phyloP scores from a whole-genome alignment of 202 grass and related monocot species.

The Brachypodium distachyon region DNA sequence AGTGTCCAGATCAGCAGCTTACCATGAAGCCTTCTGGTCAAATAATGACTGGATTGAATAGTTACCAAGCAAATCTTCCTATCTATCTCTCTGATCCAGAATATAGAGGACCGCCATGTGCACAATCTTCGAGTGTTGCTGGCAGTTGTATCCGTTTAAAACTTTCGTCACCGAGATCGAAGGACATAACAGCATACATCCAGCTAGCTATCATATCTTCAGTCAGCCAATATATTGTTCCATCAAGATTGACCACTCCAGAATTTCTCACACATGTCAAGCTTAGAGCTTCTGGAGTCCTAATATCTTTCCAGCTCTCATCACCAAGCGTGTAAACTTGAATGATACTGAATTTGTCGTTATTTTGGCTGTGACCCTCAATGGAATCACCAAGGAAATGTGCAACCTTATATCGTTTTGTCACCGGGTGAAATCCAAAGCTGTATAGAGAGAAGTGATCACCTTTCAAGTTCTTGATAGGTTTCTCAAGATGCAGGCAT shows the following conservation, averaged over 20 bases:
- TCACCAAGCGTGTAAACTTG: conserved; percentile 28
- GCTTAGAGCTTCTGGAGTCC: neutral
- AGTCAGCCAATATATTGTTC: neutral
- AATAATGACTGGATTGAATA: neutral
- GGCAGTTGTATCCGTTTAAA: neutral
- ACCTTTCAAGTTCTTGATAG: neutral
- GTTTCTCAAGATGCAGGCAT: conserved; percentile 16
- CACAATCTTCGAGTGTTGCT: neutral
- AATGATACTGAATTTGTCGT: conserved; percentile 10
- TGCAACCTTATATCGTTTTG: conserved; percentile 21
- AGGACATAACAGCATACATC: conserved; percentile 4
- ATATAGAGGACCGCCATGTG: neutral
- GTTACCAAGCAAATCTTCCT: neutral
- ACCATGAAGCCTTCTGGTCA: neutral
- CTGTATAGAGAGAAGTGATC: conserved; percentile 17
- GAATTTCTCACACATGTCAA: neutral
- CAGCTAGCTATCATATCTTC: neutral
- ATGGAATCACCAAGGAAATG: conserved; percentile 19
- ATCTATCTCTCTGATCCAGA: neutral
- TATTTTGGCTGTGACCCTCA: neutral
- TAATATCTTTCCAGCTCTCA: conserved; percentile 18
- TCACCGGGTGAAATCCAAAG: conserved; percentile 23
- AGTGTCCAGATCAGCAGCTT: conserved; percentile 24
- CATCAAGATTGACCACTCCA: neutral
- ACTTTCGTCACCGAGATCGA: neutral